Conservation (phyloP, 1,139 yeast genomes). For the Hansenula lynferdii region DNA sequence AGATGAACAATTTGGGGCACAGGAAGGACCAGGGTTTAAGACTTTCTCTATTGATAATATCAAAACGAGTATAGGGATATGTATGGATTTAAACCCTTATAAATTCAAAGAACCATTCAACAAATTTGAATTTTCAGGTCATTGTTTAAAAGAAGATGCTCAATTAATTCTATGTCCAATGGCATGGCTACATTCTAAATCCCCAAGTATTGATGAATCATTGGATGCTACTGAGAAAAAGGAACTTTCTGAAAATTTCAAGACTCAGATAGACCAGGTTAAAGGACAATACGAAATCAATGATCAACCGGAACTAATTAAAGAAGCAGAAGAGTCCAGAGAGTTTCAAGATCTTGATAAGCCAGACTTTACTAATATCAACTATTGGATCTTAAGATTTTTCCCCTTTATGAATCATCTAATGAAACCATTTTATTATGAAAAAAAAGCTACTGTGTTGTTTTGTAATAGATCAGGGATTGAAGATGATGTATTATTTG, state of each 20-base stretch:
- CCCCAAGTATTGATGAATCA: slow-evolving; percentile 33
- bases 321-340: slow-evolving; percentile 1
- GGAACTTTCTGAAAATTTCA: slow-evolving; percentile 14
- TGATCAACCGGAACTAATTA: slow-evolving; percentile 3
- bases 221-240: slow-evolving; percentile 13
- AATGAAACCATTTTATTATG: slow-evolving; percentile 22
- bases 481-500: slow-evolving; percentile 66
- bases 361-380: slow-evolving; percentile 36
- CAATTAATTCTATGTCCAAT: slow-evolving; percentile 70
- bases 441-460: slow-evolving; percentile 29
- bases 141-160: slow-evolving; percentile 44
- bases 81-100: slow-evolving; percentile 93
- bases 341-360: slow-evolving; percentile 14
- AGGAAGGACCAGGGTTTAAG: slow-evolving; percentile 40
- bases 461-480: slow-evolving; percentile 72
- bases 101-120: slow-evolving; percentile 60
- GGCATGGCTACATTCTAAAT: slow-evolving; percentile 74
- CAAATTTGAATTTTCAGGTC: slow-evolving; percentile 42
- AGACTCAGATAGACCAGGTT: slow-evolving; percentile 11
- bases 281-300: slow-evolving; percentile 13
- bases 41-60: slow-evolving; percentile 7
- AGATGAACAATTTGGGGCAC: slow-evolving; percentile 79
- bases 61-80: slow-evolving; percentile 39
- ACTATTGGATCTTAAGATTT: slow-evolving; percentile 73
- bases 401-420: slow-evolving; percentile 54